These are phyloP conservation scores for Podaxis pistillaris DNA, from an alignment of 768 basidiomycete genomes.

Conservation along the genomic window DNA sequence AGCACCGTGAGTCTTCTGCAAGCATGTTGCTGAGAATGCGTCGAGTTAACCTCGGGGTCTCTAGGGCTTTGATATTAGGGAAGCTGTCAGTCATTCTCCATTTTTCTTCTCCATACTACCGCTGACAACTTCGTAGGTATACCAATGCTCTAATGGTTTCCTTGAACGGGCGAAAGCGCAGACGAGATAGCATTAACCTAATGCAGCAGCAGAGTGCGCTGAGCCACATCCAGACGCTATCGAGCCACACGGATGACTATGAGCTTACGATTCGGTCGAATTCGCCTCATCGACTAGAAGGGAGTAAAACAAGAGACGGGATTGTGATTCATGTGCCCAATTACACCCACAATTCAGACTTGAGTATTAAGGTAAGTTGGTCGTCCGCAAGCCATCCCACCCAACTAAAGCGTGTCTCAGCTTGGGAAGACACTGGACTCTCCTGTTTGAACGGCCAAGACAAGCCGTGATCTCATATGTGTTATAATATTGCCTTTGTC, in stretches of 20 bases:
- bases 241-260: background rate
- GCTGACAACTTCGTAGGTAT: constrained; percentile 1
- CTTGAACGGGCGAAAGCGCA: constrained; percentile 11
- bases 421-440: background rate
- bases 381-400: background rate
- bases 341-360: background rate
- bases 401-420: background rate
- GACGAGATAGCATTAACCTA: background rate
- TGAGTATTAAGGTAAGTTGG: background rate
- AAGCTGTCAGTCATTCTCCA: constrained; percentile 4
- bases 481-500: background rate
- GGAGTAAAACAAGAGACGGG: background rate
- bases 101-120: background rate
- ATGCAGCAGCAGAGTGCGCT: constrained; percentile 2
- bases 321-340: background rate
- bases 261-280: constrained; percentile 4
- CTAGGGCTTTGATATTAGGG: constrained; percentile 4
- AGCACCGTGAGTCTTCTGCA: constrained; percentile 5
- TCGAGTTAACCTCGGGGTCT: background rate
- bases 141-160: constrained; percentile 12
- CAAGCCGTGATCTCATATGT: background rate
- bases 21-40: too few species aligned
- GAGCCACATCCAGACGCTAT: background rate
- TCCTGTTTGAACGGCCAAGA: background rate
- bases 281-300: background rate